These are phyloP conservation scores for Skeletonema tropicum DNA, from an alignment of 108 stramenopile species.

Conservation along the genomic window DNA sequence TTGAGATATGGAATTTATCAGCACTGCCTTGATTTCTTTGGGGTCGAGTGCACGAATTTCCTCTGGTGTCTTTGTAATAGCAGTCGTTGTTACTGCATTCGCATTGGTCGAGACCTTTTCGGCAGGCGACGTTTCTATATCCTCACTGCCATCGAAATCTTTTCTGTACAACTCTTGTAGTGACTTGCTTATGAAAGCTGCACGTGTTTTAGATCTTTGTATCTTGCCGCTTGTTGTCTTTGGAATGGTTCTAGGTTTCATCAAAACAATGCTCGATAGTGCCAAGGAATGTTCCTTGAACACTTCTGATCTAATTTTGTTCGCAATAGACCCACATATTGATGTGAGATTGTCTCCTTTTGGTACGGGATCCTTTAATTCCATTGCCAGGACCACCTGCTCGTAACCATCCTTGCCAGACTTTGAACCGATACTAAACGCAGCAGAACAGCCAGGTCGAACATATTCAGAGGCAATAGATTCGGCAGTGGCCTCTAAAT, in stretches of 20 bases:
- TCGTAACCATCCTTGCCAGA: conserved; percentile 56
- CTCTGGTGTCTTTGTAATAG: conserved; percentile 4
- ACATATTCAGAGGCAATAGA: conserved; percentile 52
- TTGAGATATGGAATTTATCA: conserved; percentile 61
- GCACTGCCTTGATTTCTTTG: conserved; percentile 61
- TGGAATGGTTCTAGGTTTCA: conserved; percentile 88
- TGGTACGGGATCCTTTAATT: conserved; percentile 76
- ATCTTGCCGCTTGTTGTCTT: conserved; percentile 99
- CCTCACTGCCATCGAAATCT: conserved; percentile 35
- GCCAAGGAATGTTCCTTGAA: conserved; percentile 80
- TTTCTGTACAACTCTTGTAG: conserved; percentile 71
- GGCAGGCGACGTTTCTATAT: conserved; percentile 4
- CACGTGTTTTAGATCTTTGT: conserved; percentile 91
- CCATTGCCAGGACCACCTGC: conserved; percentile 83
- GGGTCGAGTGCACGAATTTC: conserved; percentile 58
- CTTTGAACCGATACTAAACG: conserved; percentile 83
- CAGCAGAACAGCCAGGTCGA: conserved; percentile 97
- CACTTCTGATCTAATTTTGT: conserved; percentile 66
- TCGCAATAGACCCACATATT: conserved; percentile 54
- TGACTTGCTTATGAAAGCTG: conserved; percentile 65
- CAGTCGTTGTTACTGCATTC: background rate
- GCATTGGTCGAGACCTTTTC: conserved; percentile 3
- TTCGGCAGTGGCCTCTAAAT: conserved; percentile 96
- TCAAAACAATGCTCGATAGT: conserved; percentile 74
- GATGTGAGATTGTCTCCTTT: conserved; percentile 23